Percentiles rank a stretch among this genome's conserved stretches.
Conservation (phyloP, 768 basidiomycete species). For the Lactarius evosmus region DNA sequence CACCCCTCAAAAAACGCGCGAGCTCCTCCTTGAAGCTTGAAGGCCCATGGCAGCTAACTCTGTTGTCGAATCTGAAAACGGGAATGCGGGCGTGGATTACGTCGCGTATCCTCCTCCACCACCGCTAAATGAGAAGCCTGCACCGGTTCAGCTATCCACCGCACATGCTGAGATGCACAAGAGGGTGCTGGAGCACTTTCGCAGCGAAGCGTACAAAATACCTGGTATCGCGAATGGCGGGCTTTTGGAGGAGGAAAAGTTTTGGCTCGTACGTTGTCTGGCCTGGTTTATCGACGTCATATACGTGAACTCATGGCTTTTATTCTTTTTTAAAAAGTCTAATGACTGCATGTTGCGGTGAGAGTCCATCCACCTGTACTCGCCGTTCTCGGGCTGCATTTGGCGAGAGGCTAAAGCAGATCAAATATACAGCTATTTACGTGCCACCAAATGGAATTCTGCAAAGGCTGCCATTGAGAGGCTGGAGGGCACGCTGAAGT, state of each 20-base stretch:
- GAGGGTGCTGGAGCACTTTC: slow-evolving; percentile 59
- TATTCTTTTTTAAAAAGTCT: slow-evolving; percentile 38
- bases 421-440: slow-evolving; percentile 52
- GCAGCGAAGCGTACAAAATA: slow-evolving; percentile 48
- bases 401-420: neutral
- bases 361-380: slow-evolving; percentile 7
- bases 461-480: slow-evolving; percentile 54
- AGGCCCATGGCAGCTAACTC: slow-evolving; percentile 1
- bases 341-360: slow-evolving; percentile 71
- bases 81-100: slow-evolving; percentile 13
- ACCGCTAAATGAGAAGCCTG: slow-evolving; percentile 4
- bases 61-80: slow-evolving; percentile 8
- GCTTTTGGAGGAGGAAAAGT: slow-evolving; percentile 64
- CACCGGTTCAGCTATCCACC: slow-evolving; percentile 37
- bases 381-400: neutral
- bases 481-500: slow-evolving; percentile 68
- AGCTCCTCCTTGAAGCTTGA: no score
- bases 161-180: slow-evolving; percentile 49
- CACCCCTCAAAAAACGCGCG: neutral
- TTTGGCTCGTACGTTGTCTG: slow-evolving; percentile 59
- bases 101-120: slow-evolving; percentile 18
- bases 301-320: neutral
- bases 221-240: slow-evolving; percentile 43
- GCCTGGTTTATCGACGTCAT: neutral
- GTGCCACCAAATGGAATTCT: slow-evolving; percentile 73